These are phyloP conservation scores for Candida caryicola DNA, from an alignment of 805 yeast species.

Conservation along the genomic window DNA sequence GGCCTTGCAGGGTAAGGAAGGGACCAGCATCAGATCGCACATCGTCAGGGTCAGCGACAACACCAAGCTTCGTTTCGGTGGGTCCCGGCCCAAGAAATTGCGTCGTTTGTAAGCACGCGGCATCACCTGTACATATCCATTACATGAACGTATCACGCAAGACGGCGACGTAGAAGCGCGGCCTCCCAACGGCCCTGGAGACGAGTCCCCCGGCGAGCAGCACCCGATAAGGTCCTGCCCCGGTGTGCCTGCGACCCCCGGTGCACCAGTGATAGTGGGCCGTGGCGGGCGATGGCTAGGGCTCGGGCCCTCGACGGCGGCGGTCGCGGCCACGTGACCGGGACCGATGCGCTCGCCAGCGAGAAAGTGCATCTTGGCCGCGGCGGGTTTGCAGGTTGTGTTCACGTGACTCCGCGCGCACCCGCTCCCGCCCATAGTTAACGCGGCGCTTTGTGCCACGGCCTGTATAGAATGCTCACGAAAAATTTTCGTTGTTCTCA, in stretches of 20 bases:
- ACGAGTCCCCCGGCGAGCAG: no score
- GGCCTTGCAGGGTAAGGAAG: slow-evolving; percentile 88
- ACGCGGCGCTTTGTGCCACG: neutral
- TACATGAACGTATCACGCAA: slow-evolving; percentile 1
- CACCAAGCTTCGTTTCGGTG: slow-evolving; percentile 88
- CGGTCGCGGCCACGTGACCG: no score
- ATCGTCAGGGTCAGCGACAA: slow-evolving; percentile 72
- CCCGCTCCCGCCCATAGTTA: neutral
- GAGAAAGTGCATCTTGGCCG: no score
- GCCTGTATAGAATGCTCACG: slow-evolving; percentile 1
- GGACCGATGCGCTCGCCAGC: no score
- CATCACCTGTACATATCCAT: slow-evolving; percentile 7
- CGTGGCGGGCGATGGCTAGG: no score
- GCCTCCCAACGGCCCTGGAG: no score
- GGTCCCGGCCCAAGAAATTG: slow-evolving; percentile 77
- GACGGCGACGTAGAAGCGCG: no score
- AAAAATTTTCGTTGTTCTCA: slow-evolving; percentile 13
- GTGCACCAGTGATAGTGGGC: no score
- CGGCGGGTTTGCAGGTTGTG: slow-evolving; percentile 3
- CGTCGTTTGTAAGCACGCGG: slow-evolving; percentile 57
- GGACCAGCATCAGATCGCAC: slow-evolving; percentile 60
- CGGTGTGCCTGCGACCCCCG: no score
- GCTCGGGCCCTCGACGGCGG: no score
- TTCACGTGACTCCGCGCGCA: no score
- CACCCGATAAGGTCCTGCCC: no score